Evolutionary conservation across 495 filamentous ascomycete genomes (phyloP).

Genomic region (Aspergillus sclerotioniger): DNA sequence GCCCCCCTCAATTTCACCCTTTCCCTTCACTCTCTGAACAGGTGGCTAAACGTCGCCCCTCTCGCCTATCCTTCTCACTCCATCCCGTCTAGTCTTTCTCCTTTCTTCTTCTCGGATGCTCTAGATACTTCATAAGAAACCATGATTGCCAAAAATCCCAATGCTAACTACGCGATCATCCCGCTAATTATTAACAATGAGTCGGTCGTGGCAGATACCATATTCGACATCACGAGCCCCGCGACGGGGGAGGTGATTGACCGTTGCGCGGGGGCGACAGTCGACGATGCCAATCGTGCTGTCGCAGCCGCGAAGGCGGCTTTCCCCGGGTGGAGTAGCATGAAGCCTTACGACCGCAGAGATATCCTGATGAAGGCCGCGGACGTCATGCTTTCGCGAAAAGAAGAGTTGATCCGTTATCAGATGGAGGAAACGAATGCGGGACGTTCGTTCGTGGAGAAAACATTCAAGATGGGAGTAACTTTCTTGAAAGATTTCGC

Average conservation of each 20-base stretch:
- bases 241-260: constrained; percentile 59
- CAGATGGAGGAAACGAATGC: constrained; percentile 71
- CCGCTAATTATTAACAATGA: constrained; percentile 76
- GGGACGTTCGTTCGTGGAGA: constrained; percentile 46
- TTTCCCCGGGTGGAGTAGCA: constrained; percentile 67
- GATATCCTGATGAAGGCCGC: constrained; percentile 71
- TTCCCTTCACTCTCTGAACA: not conserved
- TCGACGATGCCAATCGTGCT: constrained; percentile 58
- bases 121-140: not conserved
- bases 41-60: not conserved
- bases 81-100: not conserved
- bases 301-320: constrained; percentile 60
- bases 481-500: constrained; percentile 70
- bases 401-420: constrained; percentile 60
- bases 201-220: constrained; percentile 56
- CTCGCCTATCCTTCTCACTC: not conserved
- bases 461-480: constrained; percentile 60
- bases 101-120: not conserved
- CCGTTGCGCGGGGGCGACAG: constrained; percentile 58
- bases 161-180: constrained; percentile 33
- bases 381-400: constrained; percentile 61
- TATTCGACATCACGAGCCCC: constrained; percentile 68
- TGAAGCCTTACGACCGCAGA: constrained; percentile 59
- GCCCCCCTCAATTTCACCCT: not conserved
- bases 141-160: constrained; percentile 13